A percentile compares a stretch with the other conserved stretches of the same genome.
Conservation (phyloP, 495 filamentous ascomycete species). For the Neurospora sp. region DNA sequence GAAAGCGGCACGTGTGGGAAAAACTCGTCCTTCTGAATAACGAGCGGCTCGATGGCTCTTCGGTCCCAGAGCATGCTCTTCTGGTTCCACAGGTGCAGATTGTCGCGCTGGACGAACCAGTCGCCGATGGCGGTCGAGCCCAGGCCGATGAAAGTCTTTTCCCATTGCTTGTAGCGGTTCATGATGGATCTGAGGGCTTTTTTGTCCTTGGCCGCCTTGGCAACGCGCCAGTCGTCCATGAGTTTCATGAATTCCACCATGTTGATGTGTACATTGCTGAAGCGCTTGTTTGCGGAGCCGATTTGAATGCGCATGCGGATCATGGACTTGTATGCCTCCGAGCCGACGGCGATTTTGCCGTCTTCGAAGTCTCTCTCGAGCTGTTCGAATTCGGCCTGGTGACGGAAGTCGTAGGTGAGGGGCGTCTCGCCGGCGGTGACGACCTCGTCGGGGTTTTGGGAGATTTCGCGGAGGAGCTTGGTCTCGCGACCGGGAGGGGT, state of each 20-base stretch:
- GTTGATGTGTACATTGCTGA: slow-evolving; percentile 15
- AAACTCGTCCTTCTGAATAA: slow-evolving; percentile 45
- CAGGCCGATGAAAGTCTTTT: slow-evolving; percentile 1
- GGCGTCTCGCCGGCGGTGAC: slow-evolving; percentile 1
- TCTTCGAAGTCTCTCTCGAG: slow-evolving; percentile 22
- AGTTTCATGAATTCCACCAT: slow-evolving; percentile 9
- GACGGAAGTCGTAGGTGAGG: slow-evolving; percentile 23
- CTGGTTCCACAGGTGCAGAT: slow-evolving; percentile 31
- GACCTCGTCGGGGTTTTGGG: slow-evolving; percentile 4
- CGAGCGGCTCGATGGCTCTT: slow-evolving; percentile 42
- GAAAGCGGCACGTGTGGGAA: slow-evolving; percentile 35
- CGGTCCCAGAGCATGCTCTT: slow-evolving; percentile 51
- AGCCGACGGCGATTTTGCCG: slow-evolving; percentile 14
- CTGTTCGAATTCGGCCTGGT: slow-evolving; percentile 15
- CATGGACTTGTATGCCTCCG: slow-evolving; percentile 10
- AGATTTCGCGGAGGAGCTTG: slow-evolving; percentile 16
- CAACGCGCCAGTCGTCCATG: background rate
- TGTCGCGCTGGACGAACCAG: slow-evolving; percentile 33
- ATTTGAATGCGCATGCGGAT: slow-evolving; percentile 16
- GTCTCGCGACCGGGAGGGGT: slow-evolving; percentile 22
- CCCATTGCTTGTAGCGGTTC: slow-evolving; percentile 4
- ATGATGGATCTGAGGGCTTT: background rate
- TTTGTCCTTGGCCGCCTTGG: background rate
- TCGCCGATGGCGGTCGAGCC: slow-evolving; percentile 10
- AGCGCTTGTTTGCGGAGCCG: slow-evolving; percentile 12